Conservation (phyloP, 495 filamentous ascomycete genomes). For the Penicillium odoratum region DNA sequence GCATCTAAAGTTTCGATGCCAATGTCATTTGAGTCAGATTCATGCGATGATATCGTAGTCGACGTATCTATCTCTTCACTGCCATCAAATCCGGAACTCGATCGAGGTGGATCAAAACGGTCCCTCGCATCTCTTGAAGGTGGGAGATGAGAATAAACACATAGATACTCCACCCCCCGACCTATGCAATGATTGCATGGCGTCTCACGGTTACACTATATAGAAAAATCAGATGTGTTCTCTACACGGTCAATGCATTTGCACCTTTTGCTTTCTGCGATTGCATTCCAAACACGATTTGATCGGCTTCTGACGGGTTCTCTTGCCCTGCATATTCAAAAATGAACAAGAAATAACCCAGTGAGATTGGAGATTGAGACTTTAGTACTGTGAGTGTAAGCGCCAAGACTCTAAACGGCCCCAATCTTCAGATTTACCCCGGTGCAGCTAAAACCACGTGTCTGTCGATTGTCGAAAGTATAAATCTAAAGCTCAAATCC, state of each 20-base stretch:
- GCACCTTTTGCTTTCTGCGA: conserved; percentile 25
- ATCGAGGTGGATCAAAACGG: not conserved
- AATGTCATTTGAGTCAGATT: conserved; percentile 12
- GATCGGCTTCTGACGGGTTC: conserved; percentile 18
- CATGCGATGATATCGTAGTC: conserved; percentile 16
- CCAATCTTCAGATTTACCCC: conserved; percentile 4
- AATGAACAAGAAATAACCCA: not conserved
- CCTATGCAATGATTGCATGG: conserved; percentile 24
- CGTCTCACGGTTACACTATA: conserved; percentile 21
- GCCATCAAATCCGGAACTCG: conserved; percentile 5
- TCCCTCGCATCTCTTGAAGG: conserved; percentile 5
- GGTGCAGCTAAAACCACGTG: conserved; percentile 2
- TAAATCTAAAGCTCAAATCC: not conserved
- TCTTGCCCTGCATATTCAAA: conserved; percentile 13
- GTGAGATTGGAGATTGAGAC: not conserved
- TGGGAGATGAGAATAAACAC: conserved; percentile 14
- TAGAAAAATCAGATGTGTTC: not conserved
- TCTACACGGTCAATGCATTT: too few relatives aligned
- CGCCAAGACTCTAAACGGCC: conserved; percentile 4
- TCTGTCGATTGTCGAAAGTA: not conserved
- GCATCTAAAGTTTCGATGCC: conserved; percentile 7
- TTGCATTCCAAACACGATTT: conserved; percentile 26
- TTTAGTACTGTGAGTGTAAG: conserved; percentile 12
- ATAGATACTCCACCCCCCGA: conserved; percentile 19
- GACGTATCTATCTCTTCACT: conserved; percentile 12